Percentiles rank a stretch among this genome's conserved stretches.
Evolutionary conservation across 495 filamentous ascomycete genomes (phyloP).

Genomic region (Daldinia vernicosa): DNA sequence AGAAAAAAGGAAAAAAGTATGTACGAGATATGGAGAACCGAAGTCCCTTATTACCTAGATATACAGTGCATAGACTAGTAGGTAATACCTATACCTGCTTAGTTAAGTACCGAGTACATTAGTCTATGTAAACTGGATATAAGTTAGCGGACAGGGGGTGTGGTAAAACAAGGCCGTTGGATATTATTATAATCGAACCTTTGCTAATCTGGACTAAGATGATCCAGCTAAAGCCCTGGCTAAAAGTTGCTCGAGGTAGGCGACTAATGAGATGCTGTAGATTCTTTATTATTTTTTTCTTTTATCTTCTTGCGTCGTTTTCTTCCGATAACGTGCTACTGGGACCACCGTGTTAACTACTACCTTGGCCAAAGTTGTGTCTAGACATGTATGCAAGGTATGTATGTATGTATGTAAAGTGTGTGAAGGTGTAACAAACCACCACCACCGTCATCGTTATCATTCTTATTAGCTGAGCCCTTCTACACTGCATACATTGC

Average conservation of each 20-base stretch:
- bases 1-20: not conserved
- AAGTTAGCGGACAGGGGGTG: constrained; percentile 4
- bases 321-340: constrained; percentile 38
- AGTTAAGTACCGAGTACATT: constrained; percentile 24
- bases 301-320: constrained; percentile 18
- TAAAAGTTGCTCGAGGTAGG: constrained; percentile 19
- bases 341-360: constrained; percentile 42
- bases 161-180: constrained; percentile 15
- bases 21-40: constrained; percentile 14
- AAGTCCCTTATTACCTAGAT: constrained; percentile 19
- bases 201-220: constrained; percentile 17
- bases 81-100: constrained; percentile 4
- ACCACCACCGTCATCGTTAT: not conserved
- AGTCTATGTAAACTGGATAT: not conserved
- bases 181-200: constrained; percentile 18
- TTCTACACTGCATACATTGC: not conserved
- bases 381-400: not conserved
- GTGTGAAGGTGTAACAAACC: constrained; percentile 5
- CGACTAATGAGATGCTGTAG: constrained; percentile 27
- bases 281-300: constrained; percentile 3
- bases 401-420: not conserved
- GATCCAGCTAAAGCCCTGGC: constrained; percentile 31
- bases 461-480: constrained; percentile 5
- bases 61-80: constrained; percentile 9
- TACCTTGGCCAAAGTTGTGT: constrained; percentile 21